Evolutionary conservation across 2,329 filamentous ascomycete genomes (phyloP).

Genomic region (Tetracladium maxilliforme): DNA sequence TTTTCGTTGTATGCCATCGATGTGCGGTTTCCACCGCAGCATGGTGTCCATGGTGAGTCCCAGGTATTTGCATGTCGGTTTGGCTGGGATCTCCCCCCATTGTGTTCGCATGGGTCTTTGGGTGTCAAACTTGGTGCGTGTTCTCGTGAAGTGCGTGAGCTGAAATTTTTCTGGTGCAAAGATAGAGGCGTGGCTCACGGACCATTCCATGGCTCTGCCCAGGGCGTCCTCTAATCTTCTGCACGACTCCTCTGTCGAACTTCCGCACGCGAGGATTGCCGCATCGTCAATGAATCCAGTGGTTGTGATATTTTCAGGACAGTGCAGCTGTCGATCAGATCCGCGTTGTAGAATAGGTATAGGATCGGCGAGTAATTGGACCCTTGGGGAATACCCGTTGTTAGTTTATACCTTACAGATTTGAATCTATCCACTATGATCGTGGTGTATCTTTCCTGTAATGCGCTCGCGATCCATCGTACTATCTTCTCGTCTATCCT

Average conservation of each 20-base stretch:
- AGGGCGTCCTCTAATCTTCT: background rate
- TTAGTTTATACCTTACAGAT: slow-evolving; percentile 6
- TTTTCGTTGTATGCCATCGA: slow-evolving; percentile 3
- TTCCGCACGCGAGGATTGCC: slow-evolving; percentile 1
- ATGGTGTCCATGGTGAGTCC: slow-evolving; percentile 8
- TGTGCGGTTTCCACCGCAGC: slow-evolving; percentile 4
- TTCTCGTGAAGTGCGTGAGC: slow-evolving; percentile 5
- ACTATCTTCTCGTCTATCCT: slow-evolving; percentile 7
- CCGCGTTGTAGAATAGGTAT: slow-evolving; percentile 16
- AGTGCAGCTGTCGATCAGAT: slow-evolving; percentile 11
- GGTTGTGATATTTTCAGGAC: slow-evolving; percentile 4
- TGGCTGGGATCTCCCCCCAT: slow-evolving; percentile 3
- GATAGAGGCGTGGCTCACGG: background rate
- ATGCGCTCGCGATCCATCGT: slow-evolving; percentile 9
- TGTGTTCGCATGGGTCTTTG: too few relatives aligned
- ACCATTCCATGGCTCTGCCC: slow-evolving; percentile 1
- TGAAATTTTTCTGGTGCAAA: slow-evolving; percentile 3
- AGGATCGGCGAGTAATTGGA: slow-evolving; percentile 15
- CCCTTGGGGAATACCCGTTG: slow-evolving; percentile 13
- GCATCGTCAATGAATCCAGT: slow-evolving; percentile 2
- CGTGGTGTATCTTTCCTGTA: slow-evolving; percentile 7
- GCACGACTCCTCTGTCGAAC: slow-evolving; percentile 1
- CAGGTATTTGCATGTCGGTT: slow-evolving; percentile 7
- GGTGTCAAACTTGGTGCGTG: background rate
- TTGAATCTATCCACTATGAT: slow-evolving; percentile 7